Evolutionary conservation across 306 rosid species (phyloP), one percentile per base, ranked within the genome.

Genomic region (peach (Prunus persica)): DNA sequence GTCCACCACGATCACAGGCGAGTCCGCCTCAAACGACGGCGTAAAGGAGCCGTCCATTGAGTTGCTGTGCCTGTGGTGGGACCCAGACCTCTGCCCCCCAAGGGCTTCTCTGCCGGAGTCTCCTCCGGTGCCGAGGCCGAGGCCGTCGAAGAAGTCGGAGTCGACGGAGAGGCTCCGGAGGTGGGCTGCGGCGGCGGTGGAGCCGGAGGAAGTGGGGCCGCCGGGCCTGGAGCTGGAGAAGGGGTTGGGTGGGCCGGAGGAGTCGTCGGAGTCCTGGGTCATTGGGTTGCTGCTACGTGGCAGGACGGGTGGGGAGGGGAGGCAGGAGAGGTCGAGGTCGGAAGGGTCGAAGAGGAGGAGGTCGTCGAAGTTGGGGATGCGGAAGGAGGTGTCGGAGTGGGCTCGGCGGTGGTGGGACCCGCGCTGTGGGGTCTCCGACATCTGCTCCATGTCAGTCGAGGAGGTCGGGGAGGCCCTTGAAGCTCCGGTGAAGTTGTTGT

Each of bases 401-500:
- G 97, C 87, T 58, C 98, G 80, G 0, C 98, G 97, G 90, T 95
- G 98, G 86, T 88, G 82, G 65, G 95, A 74, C n/a, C 96, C 92
- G 9, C 98, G 84, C 38, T 77, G 79, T 0, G 90, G 88, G 16
- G 88, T 83, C 58, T 91, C 91, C 27, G 97, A 89, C 96, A 95
- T 92, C 82, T 85, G 89, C 70, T 86, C 96, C 74, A 89, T 76
- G 76, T 81, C 85, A 28, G 65, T 52, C 71, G 91, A 55, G 27
- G 77, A 32, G 11, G 75, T 76, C 32, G 88, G 84, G 38, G 81
- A 67, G 14, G 77, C 16, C 19, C 51, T 13, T 18, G 71, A 1
- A 22, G 30, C 64, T 28, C 27, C 49, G 69, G 24, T 30, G 57
- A 22, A 46, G 60, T 24, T 15, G 76, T 14, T 38, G 67, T 13